Evolutionary conservation across 352 stramenopile species (phyloP).

Genomic region (Phytophthora boehmeriae): DNA sequence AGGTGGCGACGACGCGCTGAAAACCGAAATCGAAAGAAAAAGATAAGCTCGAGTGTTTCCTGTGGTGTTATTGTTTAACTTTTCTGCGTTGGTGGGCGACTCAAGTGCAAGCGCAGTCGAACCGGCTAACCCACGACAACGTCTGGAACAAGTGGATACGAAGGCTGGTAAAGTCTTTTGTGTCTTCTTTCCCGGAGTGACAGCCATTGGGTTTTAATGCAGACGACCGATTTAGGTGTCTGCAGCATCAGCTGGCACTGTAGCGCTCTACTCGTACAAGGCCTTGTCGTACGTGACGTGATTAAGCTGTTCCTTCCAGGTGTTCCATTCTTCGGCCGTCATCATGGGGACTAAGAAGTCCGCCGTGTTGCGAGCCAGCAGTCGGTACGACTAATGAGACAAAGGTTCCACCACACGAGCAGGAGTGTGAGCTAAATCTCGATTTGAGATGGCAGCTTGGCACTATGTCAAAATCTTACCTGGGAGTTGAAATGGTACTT

Average conservation of each 20-base stretch:
- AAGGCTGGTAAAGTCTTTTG: conserved; percentile 2
- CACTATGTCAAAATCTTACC: conserved; percentile 43
- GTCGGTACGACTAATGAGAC: conserved; percentile 68
- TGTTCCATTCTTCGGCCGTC: conserved; percentile 83
- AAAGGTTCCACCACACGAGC: conserved; percentile 5
- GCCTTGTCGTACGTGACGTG: conserved; percentile 79
- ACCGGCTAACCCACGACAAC: conserved; percentile 6
- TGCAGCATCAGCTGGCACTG: neutral
- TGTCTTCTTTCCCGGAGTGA: conserved; percentile 6
- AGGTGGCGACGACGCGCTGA: conserved; percentile 16
- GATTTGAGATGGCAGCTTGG: neutral
- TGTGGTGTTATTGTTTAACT: conserved; percentile 42
- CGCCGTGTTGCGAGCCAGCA: conserved; percentile 76
- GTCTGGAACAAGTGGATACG: conserved; percentile 5
- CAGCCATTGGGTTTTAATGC: conserved; percentile 11
- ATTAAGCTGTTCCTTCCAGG: conserved; percentile 82
- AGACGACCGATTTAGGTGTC: conserved; percentile 8
- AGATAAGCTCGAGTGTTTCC: conserved; percentile 45
- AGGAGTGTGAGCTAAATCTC: conserved; percentile 7
- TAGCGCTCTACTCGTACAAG: conserved; percentile 68
- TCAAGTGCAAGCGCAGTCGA: conserved; percentile 18
- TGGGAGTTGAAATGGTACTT: conserved; percentile 85
- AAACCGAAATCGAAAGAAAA: conserved; percentile 49
- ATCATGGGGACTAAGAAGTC: conserved; percentile 85
- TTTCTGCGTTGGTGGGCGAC: conserved; percentile 33